Conservation (phyloP, 2,329 filamentous ascomycete genomes). For the Botryotinia narcissicola region DNA sequence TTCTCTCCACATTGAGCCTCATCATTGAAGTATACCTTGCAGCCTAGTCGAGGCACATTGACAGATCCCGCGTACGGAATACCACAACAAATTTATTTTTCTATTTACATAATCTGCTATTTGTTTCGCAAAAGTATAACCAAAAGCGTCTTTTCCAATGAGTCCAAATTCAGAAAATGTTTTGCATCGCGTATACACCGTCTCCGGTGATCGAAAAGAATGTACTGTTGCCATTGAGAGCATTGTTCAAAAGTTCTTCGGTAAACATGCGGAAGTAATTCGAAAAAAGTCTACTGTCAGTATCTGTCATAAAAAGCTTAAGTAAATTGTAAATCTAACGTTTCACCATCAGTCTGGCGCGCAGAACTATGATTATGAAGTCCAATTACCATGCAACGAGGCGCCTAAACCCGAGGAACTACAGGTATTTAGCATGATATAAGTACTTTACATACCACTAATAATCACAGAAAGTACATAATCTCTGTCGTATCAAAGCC, state of each 20-base stretch:
- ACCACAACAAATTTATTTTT: neutral
- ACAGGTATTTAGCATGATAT: neutral
- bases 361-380: neutral
- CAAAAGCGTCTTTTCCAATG: neutral
- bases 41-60: neutral
- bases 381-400: neutral
- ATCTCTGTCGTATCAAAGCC: slow-evolving; percentile 2
- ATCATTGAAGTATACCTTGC: neutral
- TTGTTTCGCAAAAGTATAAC: neutral
- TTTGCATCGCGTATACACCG: slow-evolving; percentile 1
- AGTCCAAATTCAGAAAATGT: neutral
- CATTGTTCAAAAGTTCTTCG: slow-evolving; percentile 8
- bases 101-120: neutral
- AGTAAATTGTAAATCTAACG: neutral
- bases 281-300: neutral
- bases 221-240: neutral
- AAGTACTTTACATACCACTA: neutral
- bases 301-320: accelerated
- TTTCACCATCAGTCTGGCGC: neutral
- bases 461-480: neutral
- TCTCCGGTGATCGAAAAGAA: neutral
- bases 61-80: neutral
- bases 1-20: slow-evolving; percentile 7
- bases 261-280: neutral
- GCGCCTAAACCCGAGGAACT: neutral